Percentiles rank a stretch among this genome's conserved stretches.
phyloP scores from a whole-genome alignment of 257 asterid species.

The Mentha longifolia region DNA sequence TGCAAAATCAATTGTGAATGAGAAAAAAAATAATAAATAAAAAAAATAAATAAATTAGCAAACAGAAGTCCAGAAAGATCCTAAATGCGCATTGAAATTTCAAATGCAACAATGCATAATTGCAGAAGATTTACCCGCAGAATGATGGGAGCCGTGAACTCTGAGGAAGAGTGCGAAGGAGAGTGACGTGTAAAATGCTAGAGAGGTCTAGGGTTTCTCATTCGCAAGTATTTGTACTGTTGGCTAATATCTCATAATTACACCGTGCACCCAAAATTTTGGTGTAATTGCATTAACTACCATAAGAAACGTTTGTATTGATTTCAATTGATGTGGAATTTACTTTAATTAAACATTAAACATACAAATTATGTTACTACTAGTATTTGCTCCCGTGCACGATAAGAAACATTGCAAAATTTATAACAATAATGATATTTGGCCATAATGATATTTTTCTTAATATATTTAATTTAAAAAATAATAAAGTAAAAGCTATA shows the following conservation, averaged over 20 bases:
- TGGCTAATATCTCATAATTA: background rate
- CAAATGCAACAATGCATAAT: background rate
- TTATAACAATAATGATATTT: no score
- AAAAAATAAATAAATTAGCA: background rate
- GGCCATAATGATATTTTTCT: no score
- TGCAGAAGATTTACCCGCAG: conserved; percentile 24
- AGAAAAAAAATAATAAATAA: no score
- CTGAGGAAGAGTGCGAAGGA: background rate
- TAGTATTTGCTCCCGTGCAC: no score
- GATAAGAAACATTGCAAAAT: no score
- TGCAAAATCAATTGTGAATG: conserved; percentile 18
- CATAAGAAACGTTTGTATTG: background rate
- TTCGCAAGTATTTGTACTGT: background rate
- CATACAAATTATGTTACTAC: no score
- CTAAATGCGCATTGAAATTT: background rate
- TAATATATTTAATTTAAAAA: no score
- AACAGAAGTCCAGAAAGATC: background rate
- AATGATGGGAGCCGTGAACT: conserved; percentile 24
- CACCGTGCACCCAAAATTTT: background rate
- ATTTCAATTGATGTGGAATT: no score
- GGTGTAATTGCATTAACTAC: background rate
- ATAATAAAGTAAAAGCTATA: no score
- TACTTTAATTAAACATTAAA: no score
- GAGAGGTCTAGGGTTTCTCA: conserved; percentile 36
- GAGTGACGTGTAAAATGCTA: background rate